Evolutionary conservation across 257 asterid species (phyloP), one percentile per base, ranked within the genome.

Genomic region (Solanum virginianum): DNA sequence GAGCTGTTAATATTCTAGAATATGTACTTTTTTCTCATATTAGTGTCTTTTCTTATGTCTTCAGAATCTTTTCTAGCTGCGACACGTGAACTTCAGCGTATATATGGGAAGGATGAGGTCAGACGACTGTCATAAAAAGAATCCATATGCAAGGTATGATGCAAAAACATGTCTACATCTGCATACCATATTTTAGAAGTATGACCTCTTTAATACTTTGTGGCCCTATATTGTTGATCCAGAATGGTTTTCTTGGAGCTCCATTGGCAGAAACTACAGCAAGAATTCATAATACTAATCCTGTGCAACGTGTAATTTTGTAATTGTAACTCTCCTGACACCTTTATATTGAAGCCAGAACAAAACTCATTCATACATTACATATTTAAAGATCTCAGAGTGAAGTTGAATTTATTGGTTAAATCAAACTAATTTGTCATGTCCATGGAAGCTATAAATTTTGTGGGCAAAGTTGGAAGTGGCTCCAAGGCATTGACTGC

Each of bases 31-130:
- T 77, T 77, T 16, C 62, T 77, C 24, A 77, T 24, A 63, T 77
- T 77, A 15, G 15, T 43, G 17, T 53, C 65, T 22, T 22, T 80
- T 86, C 74, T 75, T 53, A 60, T 53, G 51, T 81, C 77, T 79
- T 62, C 88, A 88, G 89, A 87, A 65, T 88, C 89, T 41, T 88
- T 86, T 68, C 84, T 84, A 84, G 90, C 90, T 66, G 89, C 90
- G 24, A 88, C 90, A 24, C 89, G 86, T 56, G 89, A 88, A 86
- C 90, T 88, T 81, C 90, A 86, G 80, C 86, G 83, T 63, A 86
- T 86, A 84, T 86, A 84, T 57, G 90, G 89, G 81, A 86, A 81
- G 84, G 88, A 82, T 32, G 89, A 88, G 70, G 87, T 79, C 53
- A 84, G 82, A 32, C 79, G 53, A 79, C 66, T 68, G 39, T 29